Evolutionary conservation across 768 basidiomycete species (phyloP).

Genomic region (Hypholoma sublateritium): DNA sequence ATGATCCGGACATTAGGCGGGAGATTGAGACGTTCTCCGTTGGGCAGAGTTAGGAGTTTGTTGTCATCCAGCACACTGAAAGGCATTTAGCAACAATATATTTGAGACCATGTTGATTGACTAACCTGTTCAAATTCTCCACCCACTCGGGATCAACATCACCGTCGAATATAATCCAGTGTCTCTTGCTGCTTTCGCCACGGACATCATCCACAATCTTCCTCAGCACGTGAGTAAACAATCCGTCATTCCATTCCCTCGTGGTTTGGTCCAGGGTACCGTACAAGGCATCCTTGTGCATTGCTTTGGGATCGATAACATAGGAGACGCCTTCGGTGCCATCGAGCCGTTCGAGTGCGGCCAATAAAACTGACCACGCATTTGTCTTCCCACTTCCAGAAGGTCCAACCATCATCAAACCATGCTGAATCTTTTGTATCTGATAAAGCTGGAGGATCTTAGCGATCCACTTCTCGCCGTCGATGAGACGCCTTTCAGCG

Average conservation of each 20-base stretch:
- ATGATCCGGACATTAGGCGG: slow-evolving; percentile 98
- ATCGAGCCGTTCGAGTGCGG: slow-evolving; percentile 88
- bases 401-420: slow-evolving; percentile 99
- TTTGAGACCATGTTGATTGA: slow-evolving; percentile 9
- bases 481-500: slow-evolving; percentile 77
- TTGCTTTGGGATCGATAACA: slow-evolving; percentile 98
- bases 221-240: slow-evolving; percentile 96
- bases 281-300: slow-evolving; percentile 97
- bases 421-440: slow-evolving; percentile 99
- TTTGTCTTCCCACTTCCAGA: slow-evolving; percentile 97
- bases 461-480: slow-evolving; percentile 87
- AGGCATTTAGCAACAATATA: slow-evolving; percentile 11
- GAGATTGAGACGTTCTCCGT: slow-evolving; percentile 96
- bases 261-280: slow-evolving; percentile 97
- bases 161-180: slow-evolving; percentile 99
- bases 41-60: slow-evolving; percentile 94
- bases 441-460: slow-evolving; percentile 98
- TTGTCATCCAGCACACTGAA: slow-evolving; percentile 96
- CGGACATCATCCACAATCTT: slow-evolving; percentile 99
- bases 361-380: slow-evolving; percentile 93
- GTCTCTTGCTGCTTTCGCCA: slow-evolving; percentile 93
- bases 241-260: slow-evolving; percentile 98
- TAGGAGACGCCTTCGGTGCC: slow-evolving; percentile 92
- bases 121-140: slow-evolving; percentile 96
- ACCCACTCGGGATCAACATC: slow-evolving; percentile 99